Evolutionary conservation across 2,329 filamentous ascomycete genomes (phyloP).

Genomic region (Paraconiothyrium sp.): DNA sequence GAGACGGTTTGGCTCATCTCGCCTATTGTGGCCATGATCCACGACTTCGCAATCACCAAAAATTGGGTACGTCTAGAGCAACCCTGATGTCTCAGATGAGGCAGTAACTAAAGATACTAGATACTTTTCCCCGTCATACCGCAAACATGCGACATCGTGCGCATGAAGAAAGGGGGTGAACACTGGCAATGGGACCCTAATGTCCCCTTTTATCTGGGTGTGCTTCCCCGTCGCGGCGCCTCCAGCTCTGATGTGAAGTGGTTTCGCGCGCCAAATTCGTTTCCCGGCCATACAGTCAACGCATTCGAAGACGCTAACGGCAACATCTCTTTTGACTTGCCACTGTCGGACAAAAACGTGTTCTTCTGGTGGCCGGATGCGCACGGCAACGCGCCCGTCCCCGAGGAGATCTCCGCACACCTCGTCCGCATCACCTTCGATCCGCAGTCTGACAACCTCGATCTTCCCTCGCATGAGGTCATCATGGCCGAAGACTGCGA

Average conservation of each 20-base stretch:
- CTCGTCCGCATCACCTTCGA: constrained; percentile 48
- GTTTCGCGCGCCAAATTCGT: constrained; percentile 49
- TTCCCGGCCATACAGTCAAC: constrained; percentile 51
- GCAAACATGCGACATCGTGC: constrained; percentile 43
- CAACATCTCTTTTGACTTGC: constrained; percentile 48
- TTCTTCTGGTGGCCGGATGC: constrained; percentile 57
- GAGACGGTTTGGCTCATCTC: constrained; percentile 48
- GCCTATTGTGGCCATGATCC: constrained; percentile 53
- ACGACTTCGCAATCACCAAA: constrained; percentile 55
- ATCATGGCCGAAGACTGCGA: constrained; percentile 47
- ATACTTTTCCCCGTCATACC: constrained; percentile 52
- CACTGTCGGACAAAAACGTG: constrained; percentile 51
- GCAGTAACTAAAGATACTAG: constrained; percentile 21
- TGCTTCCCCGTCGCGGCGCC: constrained; percentile 33
- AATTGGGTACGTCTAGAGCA: constrained; percentile 39
- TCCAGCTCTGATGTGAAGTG: constrained; percentile 34
- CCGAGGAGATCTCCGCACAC: constrained; percentile 23
- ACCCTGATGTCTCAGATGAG: no score
- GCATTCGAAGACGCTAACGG: constrained; percentile 35
- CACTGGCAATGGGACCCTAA: constrained; percentile 53
- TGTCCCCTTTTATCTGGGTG: constrained; percentile 38
- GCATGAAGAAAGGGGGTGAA: constrained; percentile 51
- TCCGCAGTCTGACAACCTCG: constrained; percentile 30
- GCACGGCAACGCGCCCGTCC: constrained; percentile 46
- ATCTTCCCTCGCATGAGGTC: constrained; percentile 34